Percentiles rank a stretch among this genome's conserved stretches.
Conservation (phyloP, 2,329 filamentous ascomycete species). For the Xylariaceae sp. region DNA sequence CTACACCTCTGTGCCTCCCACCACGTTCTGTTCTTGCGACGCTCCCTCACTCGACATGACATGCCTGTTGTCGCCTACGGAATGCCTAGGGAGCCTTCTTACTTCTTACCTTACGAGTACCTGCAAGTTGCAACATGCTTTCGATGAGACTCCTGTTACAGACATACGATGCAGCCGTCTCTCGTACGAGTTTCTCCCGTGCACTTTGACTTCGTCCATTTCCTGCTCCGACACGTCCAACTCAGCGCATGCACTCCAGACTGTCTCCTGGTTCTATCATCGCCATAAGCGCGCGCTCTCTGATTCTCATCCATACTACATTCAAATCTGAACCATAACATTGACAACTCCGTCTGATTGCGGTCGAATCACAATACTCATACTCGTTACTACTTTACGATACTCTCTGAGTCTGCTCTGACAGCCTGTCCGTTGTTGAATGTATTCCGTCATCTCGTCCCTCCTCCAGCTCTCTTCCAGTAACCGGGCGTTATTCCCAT, state of each 20-base stretch:
- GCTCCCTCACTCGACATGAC: not conserved
- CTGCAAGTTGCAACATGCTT: not conserved
- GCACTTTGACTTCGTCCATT: not conserved
- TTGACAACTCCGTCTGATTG: too few species aligned
- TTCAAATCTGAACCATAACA: too few species aligned
- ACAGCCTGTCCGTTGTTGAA: slow-evolving; percentile 3
- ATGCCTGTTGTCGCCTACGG: not conserved
- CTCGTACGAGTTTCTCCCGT: not conserved
- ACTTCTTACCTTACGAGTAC: too few species aligned
- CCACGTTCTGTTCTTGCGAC: not conserved
- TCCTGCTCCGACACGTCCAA: slow-evolving; percentile 1
- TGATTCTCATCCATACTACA: not conserved
- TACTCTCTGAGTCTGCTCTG: not conserved
- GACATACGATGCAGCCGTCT: not conserved
- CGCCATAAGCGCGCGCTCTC: not conserved
- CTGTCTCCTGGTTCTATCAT: not conserved
- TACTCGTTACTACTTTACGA: not conserved
- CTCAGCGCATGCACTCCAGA: not conserved
- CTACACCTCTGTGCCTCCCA: not conserved
- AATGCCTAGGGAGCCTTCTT: not conserved
- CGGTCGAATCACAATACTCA: too few species aligned
- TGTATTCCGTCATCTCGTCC: slow-evolving; percentile 5
- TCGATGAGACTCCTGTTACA: not conserved
- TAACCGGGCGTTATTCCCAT: not conserved
- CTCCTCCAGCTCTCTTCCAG: not conserved